phyloP scores from a whole-genome alignment of 2,329 filamentous ascomycete genomes.

The Scedosporium minutisporum region DNA sequence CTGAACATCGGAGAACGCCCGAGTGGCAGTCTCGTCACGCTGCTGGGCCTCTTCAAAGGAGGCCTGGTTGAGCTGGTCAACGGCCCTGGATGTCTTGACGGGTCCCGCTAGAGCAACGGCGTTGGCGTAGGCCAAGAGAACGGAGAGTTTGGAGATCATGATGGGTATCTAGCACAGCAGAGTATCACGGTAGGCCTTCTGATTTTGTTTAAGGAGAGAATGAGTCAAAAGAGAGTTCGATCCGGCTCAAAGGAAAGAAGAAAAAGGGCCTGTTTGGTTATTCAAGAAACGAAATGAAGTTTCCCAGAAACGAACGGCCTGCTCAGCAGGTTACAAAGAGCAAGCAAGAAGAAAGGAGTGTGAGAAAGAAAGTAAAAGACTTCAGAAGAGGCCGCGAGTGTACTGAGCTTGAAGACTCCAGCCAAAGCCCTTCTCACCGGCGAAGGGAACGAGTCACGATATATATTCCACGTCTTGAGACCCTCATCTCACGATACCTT shows the following conservation, averaged over 20 bases:
- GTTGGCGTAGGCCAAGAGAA: conserved; percentile 12
- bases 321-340: conserved; percentile 1
- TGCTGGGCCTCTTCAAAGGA: conserved; percentile 35
- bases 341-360: background rate
- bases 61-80: conserved; percentile 30
- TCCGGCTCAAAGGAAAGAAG: background rate
- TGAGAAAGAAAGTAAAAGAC: background rate
- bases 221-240: background rate
- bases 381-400: background rate
- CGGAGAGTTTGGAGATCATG: conserved; percentile 1
- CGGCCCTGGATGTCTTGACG: conserved; percentile 22
- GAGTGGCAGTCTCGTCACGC: conserved; percentile 32
- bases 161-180: background rate
- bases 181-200: background rate
- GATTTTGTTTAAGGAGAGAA: background rate
- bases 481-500: background rate
- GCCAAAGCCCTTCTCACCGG: background rate
- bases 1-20: conserved; percentile 32
- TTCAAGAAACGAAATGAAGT: background rate
- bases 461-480: background rate
- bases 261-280: background rate
- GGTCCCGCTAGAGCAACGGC: conserved; percentile 18
- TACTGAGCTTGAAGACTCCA: background rate
- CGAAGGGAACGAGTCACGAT: background rate
- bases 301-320: background rate